phyloP scores from a whole-genome alignment of 805 yeast species.

The Wickerhamomyces hampshirensis region DNA sequence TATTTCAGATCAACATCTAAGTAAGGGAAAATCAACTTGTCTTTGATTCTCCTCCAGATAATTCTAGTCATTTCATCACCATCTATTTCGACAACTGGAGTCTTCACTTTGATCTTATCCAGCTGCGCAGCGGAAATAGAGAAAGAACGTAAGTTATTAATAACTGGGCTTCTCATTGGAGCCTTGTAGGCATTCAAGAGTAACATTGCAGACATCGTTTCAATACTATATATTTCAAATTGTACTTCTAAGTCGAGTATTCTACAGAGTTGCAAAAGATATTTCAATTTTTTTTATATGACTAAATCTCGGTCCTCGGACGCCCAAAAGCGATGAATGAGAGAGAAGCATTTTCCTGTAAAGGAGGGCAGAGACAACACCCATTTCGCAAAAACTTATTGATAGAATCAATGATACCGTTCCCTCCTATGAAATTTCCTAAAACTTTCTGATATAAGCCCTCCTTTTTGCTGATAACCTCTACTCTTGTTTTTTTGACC shows the following conservation, averaged over 20 bases:
- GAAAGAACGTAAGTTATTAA: constrained; percentile 15
- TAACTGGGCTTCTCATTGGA: constrained; percentile 12
- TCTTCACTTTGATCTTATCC: constrained; percentile 63
- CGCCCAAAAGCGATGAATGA: background rate
- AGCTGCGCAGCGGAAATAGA: constrained; percentile 19
- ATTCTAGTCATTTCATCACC: constrained; percentile 88
- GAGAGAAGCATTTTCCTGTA: background rate
- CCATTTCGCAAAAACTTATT: too few species aligned
- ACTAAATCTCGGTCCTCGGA: background rate
- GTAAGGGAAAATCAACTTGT: constrained; percentile 61
- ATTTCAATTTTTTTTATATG: background rate
- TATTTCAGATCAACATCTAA: constrained; percentile 70
- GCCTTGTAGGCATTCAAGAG: constrained; percentile 16
- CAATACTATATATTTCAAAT: too few species aligned
- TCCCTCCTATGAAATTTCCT: too few species aligned
- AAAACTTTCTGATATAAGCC: too few species aligned
- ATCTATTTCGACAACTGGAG: constrained; percentile 73
- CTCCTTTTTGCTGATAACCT: too few species aligned
- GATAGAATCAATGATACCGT: too few species aligned
- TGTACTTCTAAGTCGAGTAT: too few species aligned
- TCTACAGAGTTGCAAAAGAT: too few species aligned
- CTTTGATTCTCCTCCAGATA: constrained; percentile 74
- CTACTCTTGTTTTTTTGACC: too few species aligned
- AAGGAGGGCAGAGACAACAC: too few species aligned
- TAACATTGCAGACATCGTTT: constrained; percentile 10